phyloP scores from a whole-genome alignment of 805 yeast genomes.

The Lipomyces kockii region DNA sequence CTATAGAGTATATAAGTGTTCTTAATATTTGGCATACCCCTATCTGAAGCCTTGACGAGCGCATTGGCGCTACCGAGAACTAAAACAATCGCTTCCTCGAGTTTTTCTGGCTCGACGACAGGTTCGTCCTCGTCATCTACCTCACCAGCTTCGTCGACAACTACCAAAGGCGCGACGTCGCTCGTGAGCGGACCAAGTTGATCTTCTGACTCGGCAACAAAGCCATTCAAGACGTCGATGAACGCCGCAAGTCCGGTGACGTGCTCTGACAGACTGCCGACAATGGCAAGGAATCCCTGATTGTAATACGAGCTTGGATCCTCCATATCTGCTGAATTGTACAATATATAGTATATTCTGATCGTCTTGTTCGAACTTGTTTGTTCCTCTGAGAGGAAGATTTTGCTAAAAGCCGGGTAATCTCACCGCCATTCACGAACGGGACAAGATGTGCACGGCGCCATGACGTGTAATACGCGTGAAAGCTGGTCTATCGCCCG shows the following conservation, averaged over 20 bases:
- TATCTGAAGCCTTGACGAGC: conserved; percentile 24
- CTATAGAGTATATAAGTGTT: not conserved
- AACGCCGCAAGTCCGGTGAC: conserved; percentile 44
- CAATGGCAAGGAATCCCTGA: conserved; percentile 21
- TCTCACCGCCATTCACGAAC: not conserved
- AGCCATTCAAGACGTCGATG: conserved; percentile 45
- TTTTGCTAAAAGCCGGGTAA: conserved; percentile 19
- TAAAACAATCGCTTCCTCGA: conserved; percentile 26
- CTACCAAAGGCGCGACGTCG: conserved; percentile 21
- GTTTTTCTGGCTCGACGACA: conserved; percentile 20
- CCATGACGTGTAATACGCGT: not conserved
- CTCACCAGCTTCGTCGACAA: conserved; percentile 4
- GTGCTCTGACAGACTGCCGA: conserved; percentile 27
- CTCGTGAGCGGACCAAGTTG: conserved; percentile 31
- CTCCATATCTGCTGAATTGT: not conserved
- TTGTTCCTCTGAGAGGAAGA: not conserved
- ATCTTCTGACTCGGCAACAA: conserved; percentile 35
- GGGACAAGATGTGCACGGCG: not conserved
- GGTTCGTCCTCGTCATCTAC: conserved; percentile 23
- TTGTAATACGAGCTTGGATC: conserved; percentile 15
- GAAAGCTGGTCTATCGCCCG: not conserved
- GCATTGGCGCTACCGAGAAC: conserved; percentile 26
- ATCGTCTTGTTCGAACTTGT: not conserved
- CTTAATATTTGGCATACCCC: conserved; percentile 12
- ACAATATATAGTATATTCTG: not conserved